Evolutionary conservation across 176 grass and related monocot species (phyloP), one percentile per base, ranked within the genome.

Genomic region (Bonia amplexicaulis): DNA sequence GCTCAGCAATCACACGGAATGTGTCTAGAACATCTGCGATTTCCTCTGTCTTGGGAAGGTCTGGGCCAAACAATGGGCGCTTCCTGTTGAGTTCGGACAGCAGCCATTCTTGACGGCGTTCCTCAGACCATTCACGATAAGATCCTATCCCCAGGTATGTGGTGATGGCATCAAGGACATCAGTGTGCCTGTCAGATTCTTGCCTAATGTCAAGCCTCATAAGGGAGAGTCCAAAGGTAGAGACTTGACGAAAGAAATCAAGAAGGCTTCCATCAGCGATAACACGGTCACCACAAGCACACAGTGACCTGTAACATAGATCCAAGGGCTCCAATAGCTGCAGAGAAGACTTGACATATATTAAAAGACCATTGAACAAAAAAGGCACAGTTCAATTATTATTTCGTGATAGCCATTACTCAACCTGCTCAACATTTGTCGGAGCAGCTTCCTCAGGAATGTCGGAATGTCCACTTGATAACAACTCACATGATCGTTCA

Each of bases 251-350:
- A 49, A 94, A 71, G 71, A 94, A 94, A 91, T 94, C 90, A 85
- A 94, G 93, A 86, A 94, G 93, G 74, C 85, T 94, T 62, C 93
- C 93, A 80, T 94, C 93, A 71, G 93, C 93, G 10, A 94, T 94
- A 22, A 81, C 78, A 67, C 82, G 88, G 88, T 94, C 93, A 77
- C 90, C 93, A 80, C 90, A 94, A 46, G 78, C 87, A 80, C 90
- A 94, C 2, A 94, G 74, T 10, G 93, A 94, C 73, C 85, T 85
- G 58, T 94, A 94, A 53, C 93, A 94, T 35, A 94, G 85, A 66
- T 92, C 93, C 57, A 94, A 77, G 68, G 93, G 93, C 55, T 94
- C 93, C 79, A 94, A 58, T 52, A 94, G 84, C 90, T 91, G 76
- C 44, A 92, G 6, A 89, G 46, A 79, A 78, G 31, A 60, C n/a